phyloP scores from a whole-genome alignment of 2,329 filamentous ascomycete genomes.

The Cucurbitaria berberidis region DNA sequence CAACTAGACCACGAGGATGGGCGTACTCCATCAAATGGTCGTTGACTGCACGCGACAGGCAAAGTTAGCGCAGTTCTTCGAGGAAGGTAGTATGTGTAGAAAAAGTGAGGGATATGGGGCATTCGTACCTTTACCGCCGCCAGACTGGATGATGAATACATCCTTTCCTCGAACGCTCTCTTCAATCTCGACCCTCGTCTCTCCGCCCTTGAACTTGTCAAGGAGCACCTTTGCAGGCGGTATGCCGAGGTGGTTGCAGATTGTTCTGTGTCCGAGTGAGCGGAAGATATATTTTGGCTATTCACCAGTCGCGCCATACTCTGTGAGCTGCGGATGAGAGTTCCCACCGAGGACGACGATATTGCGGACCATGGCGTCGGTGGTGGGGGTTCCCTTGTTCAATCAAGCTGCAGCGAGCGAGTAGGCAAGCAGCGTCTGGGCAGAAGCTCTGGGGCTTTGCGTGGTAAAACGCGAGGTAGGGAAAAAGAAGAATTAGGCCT shows the following conservation, averaged over 20 bases:
- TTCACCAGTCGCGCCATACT: constrained; percentile 48
- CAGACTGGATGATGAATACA: constrained; percentile 95
- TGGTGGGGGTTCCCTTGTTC: constrained; percentile 1
- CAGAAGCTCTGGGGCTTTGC: constrained; percentile 5
- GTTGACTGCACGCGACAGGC: constrained; percentile 66
- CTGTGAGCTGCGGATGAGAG: constrained; percentile 86
- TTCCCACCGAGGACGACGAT: constrained; percentile 92
- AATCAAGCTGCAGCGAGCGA: constrained; percentile 1
- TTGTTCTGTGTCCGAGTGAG: constrained; percentile 54
- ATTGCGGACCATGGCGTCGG: constrained; percentile 79
- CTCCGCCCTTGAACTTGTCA: constrained; percentile 91
- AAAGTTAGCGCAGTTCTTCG: constrained; percentile 21
- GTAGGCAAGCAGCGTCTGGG: constrained; percentile 5
- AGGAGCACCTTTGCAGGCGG: constrained; percentile 84
- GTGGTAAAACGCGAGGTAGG: constrained; percentile 6
- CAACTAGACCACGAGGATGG: constrained; percentile 31
- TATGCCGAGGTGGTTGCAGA: constrained; percentile 88
- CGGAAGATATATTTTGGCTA: background rate
- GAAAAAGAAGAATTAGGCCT: constrained; percentile 2
- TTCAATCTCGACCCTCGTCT: constrained; percentile 92
- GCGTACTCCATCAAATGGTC: constrained; percentile 85
- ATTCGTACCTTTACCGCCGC: constrained; percentile 69
- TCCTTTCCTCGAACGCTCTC: constrained; percentile 98
- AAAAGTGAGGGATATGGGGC: background rate
- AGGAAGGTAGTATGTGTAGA: background rate